A percentile compares a stretch with the other conserved stretches of the same genome.
Conservation (phyloP, 306 rosid species). For the Delonix regia region DNA sequence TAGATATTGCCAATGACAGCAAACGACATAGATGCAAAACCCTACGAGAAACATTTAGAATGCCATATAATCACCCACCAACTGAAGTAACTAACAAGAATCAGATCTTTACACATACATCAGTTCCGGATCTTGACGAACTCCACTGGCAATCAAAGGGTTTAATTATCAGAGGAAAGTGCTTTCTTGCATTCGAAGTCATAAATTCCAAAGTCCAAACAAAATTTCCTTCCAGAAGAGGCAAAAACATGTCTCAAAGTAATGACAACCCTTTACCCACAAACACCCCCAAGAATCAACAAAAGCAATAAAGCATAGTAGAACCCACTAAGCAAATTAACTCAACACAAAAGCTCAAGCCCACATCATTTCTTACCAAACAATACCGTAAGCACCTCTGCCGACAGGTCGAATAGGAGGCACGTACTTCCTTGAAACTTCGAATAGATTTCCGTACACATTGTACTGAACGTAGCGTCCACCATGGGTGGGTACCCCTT, state of each 20-base stretch:
- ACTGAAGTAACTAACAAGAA: slow-evolving; percentile 8
- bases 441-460: slow-evolving; percentile 83
- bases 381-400: slow-evolving; percentile 93
- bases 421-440: slow-evolving; percentile 81
- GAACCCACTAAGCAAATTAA: slow-evolving; percentile 5
- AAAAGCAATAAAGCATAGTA: neutral
- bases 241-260: neutral
- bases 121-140: slow-evolving; percentile 9
- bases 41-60: neutral
- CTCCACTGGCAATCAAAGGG: slow-evolving; percentile 26
- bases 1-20: neutral
- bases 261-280: slow-evolving; percentile 6
- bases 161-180: slow-evolving; percentile 3
- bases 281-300: slow-evolving; percentile 28
- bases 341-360: slow-evolving; percentile 3
- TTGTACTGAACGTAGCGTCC: slow-evolving; percentile 83
- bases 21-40: slow-evolving; percentile 21
- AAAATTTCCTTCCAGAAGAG: neutral
- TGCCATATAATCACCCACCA: slow-evolving; percentile 20
- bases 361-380: slow-evolving; percentile 64
- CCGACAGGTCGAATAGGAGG: slow-evolving; percentile 95
- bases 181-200: slow-evolving; percentile 34
- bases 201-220: neutral
- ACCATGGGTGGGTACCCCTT: slow-evolving; percentile 67
- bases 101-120: slow-evolving; percentile 4